A percentile compares a stretch with the other conserved stretches of the same genome.
phyloP scores from a whole-genome alignment of 1,284 basidiomycete genomes.

The Ganoderma leucocontextum region DNA sequence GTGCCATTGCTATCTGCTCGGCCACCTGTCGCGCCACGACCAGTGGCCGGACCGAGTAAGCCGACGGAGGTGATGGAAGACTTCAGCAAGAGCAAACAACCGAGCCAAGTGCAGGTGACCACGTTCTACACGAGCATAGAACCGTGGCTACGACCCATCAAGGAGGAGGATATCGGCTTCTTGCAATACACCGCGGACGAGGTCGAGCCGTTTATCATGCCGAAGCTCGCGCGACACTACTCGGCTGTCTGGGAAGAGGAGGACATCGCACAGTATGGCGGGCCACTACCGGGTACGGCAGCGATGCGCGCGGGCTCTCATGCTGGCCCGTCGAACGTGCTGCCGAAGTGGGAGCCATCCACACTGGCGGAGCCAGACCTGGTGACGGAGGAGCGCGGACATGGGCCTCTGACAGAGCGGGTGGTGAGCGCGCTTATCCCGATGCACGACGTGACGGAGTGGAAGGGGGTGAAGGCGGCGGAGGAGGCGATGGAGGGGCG shows the following conservation, averaged over 20 bases:
- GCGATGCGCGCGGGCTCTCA: constrained; percentile 42
- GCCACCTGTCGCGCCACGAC: constrained; percentile 71
- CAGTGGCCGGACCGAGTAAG: constrained; percentile 81
- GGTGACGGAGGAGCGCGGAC: constrained; percentile 72
- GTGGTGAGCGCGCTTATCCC: constrained; percentile 82
- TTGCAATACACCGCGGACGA: constrained; percentile 90
- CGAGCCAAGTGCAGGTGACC: constrained; percentile 67
- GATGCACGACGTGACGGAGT: constrained; percentile 65
- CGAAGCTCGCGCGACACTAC: constrained; percentile 90
- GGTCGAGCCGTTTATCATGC: constrained; percentile 85
- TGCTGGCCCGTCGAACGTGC: constrained; percentile 47
- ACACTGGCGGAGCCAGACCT: constrained; percentile 72
- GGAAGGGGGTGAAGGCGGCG: constrained; percentile 80
- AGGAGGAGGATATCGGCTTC: constrained; percentile 92
- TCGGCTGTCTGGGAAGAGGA: constrained; percentile 92
- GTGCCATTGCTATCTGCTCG: constrained; percentile 66
- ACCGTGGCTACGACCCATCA: constrained; percentile 84
- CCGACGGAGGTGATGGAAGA: constrained; percentile 86
- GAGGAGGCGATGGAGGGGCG: constrained; percentile 85
- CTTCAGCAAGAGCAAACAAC: constrained; percentile 84
- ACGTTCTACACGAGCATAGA: constrained; percentile 90
- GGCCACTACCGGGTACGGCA: constrained; percentile 51
- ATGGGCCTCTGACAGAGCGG: constrained; percentile 83
- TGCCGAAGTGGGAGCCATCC: constrained; percentile 77
- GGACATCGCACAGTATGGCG: constrained; percentile 67